These are phyloP conservation scores for Mortierella hygrophila DNA, from an alignment of 192 early-diverging fungal species.

Conservation along the genomic window DNA sequence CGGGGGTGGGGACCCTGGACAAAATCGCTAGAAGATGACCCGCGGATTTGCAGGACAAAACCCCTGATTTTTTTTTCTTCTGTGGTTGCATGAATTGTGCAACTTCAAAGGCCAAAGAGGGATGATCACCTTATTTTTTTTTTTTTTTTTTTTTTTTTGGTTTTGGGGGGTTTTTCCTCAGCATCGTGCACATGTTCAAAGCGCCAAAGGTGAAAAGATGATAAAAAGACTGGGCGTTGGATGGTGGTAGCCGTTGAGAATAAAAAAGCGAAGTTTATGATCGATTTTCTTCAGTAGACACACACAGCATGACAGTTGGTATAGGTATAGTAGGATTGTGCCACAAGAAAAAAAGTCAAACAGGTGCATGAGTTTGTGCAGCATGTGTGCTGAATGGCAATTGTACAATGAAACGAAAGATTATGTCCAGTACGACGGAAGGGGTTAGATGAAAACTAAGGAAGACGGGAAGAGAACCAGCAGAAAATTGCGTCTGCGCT, in stretches of 20 bases:
- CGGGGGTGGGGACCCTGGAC: not conserved
- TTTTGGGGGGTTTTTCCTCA: not conserved
- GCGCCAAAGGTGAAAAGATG: not conserved
- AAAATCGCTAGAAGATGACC: not conserved
- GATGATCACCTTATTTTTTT: conserved; percentile 5
- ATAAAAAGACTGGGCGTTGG: not conserved
- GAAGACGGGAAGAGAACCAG: not conserved
- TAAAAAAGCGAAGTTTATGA: not conserved
- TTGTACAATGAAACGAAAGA: not conserved
- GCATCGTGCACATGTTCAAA: not conserved
- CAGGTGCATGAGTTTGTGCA: not conserved
- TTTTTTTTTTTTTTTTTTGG: not conserved
- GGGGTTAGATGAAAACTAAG: not conserved
- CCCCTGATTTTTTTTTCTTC: conserved; percentile 7
- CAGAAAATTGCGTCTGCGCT: not conserved
- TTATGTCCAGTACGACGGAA: not conserved
- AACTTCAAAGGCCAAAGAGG: conserved; percentile 3
- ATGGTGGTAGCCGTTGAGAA: not conserved
- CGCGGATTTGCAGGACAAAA: not conserved
- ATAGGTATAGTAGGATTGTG: not conserved
- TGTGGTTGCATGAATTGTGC: conserved; percentile 8
- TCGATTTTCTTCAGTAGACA: not conserved
- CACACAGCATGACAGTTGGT: not conserved
- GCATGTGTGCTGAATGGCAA: not conserved
- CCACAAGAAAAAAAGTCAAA: not conserved